phyloP scores from a whole-genome alignment of 495 filamentous ascomycete genomes.

The Podospora fimiseda region DNA sequence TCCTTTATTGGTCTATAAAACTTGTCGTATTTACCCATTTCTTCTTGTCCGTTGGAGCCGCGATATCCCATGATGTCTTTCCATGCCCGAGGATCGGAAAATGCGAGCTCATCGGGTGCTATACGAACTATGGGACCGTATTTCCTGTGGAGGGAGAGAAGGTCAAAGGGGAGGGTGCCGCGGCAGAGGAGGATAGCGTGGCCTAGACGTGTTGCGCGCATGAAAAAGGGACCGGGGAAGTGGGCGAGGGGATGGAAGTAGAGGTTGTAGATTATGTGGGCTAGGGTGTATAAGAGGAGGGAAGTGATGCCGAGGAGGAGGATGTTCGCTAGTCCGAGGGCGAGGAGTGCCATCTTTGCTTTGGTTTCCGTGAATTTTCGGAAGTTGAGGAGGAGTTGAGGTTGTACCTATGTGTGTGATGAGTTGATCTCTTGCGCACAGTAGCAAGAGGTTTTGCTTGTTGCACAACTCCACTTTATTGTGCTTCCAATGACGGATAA shows the following conservation, averaged over 20 bases:
- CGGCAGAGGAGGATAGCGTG: conserved; percentile 20
- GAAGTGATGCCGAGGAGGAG: background rate
- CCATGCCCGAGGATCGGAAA: conserved; percentile 44
- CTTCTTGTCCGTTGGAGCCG: conserved; percentile 8
- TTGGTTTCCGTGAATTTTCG: background rate
- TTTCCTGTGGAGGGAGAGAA: conserved; percentile 38
- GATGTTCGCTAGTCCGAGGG: conserved; percentile 3
- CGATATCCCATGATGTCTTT: conserved; percentile 49
- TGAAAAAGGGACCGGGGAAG: conserved; percentile 44
- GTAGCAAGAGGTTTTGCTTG: too few species aligned
- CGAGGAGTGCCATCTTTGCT: conserved; percentile 11
- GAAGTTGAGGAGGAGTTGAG: too few species aligned
- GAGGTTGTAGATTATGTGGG: conserved; percentile 37
- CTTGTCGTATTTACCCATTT: conserved; percentile 27
- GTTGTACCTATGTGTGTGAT: too few species aligned
- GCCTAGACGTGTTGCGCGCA: conserved; percentile 33
- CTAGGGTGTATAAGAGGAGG: conserved; percentile 7
- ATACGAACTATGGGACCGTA: conserved; percentile 53
- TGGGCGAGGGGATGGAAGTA: conserved; percentile 45
- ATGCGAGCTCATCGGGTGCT: conserved; percentile 48
- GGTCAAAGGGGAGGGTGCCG: conserved; percentile 36
- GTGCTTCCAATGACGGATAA: too few species aligned
- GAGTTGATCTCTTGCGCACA: too few species aligned
- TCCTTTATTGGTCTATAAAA: conserved; percentile 24
- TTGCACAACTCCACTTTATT: too few species aligned